These are phyloP conservation scores for Rhodosporidiobolus sp. DNA, from an alignment of 768 basidiomycete genomes.

Conservation along the genomic window DNA sequence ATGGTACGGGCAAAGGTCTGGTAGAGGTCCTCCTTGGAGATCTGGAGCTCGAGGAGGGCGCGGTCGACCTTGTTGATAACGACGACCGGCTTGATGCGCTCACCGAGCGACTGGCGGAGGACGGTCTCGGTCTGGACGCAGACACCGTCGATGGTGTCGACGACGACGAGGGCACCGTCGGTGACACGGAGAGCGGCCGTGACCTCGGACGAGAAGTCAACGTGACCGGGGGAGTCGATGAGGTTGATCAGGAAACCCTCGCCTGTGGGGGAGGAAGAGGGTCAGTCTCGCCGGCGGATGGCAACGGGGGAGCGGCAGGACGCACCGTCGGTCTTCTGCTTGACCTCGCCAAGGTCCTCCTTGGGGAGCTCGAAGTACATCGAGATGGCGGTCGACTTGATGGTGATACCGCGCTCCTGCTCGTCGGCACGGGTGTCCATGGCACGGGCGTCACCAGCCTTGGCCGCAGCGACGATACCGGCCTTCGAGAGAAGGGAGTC, in stretches of 20 bases:
- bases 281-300: background rate
- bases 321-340: constrained; percentile 89
- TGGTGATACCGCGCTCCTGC: constrained; percentile 99
- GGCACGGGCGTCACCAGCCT: constrained; percentile 94
- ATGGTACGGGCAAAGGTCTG: constrained; percentile 97
- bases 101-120: constrained; percentile 89
- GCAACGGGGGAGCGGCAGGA: constrained; percentile 5
- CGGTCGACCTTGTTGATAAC: constrained; percentile 99
- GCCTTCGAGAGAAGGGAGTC: constrained; percentile 99
- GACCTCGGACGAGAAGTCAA: constrained; percentile 99
- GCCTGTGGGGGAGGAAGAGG: constrained; percentile 54
- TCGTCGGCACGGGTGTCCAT: constrained; percentile 91
- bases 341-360: constrained; percentile 77
- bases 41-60: constrained; percentile 95
- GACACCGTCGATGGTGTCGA: constrained; percentile 98
- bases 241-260: constrained; percentile 99
- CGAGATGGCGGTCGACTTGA: constrained; percentile 98
- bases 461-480: constrained; percentile 92
- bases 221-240: constrained; percentile 99
- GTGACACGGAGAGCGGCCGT: constrained; percentile 99
- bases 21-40: constrained; percentile 92
- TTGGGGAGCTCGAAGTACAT: constrained; percentile 98
- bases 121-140: constrained; percentile 99
- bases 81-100: constrained; percentile 99
- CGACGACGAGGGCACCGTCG: constrained; percentile 98